Evolutionary conservation across 495 filamentous ascomycete species (phyloP).

Genomic region (Saxophila tyrrhenica): DNA sequence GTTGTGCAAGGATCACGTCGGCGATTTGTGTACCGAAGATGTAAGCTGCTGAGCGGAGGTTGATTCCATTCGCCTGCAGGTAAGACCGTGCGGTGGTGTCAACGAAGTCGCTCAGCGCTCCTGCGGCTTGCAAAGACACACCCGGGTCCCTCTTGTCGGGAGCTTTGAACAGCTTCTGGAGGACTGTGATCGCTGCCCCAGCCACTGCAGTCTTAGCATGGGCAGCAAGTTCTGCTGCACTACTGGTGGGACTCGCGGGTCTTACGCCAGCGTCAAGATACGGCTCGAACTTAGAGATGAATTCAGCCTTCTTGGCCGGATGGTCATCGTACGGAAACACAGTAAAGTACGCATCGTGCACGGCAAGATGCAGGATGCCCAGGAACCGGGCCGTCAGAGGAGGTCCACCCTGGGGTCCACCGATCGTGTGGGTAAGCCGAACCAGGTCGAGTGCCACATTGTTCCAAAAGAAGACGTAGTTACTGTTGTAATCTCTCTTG

Average conservation of each 20-base stretch:
- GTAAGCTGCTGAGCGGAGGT: slow-evolving; percentile 21
- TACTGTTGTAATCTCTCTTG: slow-evolving; percentile 11
- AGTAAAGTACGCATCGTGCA: slow-evolving; percentile 28
- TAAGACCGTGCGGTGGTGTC: slow-evolving; percentile 1
- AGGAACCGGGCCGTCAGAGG: slow-evolving; percentile 19
- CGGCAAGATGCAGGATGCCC: slow-evolving; percentile 27
- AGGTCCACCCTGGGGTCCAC: slow-evolving; percentile 20
- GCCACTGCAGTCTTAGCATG: slow-evolving; percentile 24
- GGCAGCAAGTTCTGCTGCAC: slow-evolving; percentile 20
- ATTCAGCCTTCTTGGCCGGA: slow-evolving; percentile 19
- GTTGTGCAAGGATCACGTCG: slow-evolving; percentile 20
- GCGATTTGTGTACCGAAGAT: slow-evolving; percentile 24
- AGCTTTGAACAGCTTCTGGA: slow-evolving; percentile 22
- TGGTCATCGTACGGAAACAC: neutral
- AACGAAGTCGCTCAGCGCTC: slow-evolving; percentile 7
- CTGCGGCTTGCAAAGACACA: neutral
- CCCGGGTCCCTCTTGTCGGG: neutral
- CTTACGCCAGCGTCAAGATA: slow-evolving; percentile 12
- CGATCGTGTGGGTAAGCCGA: slow-evolving; percentile 20
- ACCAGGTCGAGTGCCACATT: slow-evolving; percentile 23
- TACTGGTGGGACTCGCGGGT: slow-evolving; percentile 9
- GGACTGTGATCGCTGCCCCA: slow-evolving; percentile 25
- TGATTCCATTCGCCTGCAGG: slow-evolving; percentile 7
- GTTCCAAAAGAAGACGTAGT: slow-evolving; percentile 30
- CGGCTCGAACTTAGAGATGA: slow-evolving; percentile 7